phyloP scores from a whole-genome alignment of 768 basidiomycete species.

The Trametes cubensis region DNA sequence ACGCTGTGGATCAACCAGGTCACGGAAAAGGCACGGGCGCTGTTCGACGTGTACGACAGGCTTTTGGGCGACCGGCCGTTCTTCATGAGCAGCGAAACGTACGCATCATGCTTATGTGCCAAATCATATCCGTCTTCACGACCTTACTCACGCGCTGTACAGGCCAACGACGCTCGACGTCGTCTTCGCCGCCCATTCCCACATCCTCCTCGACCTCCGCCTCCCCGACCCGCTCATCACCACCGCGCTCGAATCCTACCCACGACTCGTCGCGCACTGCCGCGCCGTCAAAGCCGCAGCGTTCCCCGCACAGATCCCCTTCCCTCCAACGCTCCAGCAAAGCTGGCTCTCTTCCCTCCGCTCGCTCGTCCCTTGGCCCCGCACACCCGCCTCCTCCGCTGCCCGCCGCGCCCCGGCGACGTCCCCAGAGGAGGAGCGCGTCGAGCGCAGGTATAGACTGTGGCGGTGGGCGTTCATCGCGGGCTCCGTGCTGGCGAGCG shows the following conservation, averaged over 20 bases:
- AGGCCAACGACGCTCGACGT: constrained; percentile 70
- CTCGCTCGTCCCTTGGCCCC: constrained; percentile 37
- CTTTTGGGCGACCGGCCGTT: constrained; percentile 54
- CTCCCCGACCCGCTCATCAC: constrained; percentile 64
- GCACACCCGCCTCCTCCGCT: constrained; percentile 12
- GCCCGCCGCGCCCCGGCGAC: constrained; percentile 35
- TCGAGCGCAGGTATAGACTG: constrained; percentile 48
- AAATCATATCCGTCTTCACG: constrained; percentile 39
- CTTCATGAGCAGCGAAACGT: constrained; percentile 36
- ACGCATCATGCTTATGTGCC: constrained; percentile 33
- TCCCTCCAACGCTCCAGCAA: constrained; percentile 21
- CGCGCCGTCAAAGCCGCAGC: constrained; percentile 46
- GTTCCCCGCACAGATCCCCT: constrained; percentile 31
- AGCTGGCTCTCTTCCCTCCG: constrained; percentile 35
- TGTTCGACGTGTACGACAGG: constrained; percentile 60
- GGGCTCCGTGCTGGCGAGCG: constrained; percentile 43
- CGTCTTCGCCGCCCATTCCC: constrained; percentile 66
- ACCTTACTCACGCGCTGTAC: background rate
- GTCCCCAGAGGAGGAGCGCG: constrained; percentile 28
- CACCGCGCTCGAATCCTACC: constrained; percentile 60
- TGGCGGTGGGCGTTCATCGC: constrained; percentile 59
- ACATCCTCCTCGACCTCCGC: constrained; percentile 59
- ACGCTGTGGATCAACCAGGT: constrained; percentile 42
- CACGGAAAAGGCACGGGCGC: constrained; percentile 56
- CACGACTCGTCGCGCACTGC: constrained; percentile 60